phyloP scores from a whole-genome alignment of 2,329 filamentous ascomycete genomes.

The Monosporascus sp. region DNA sequence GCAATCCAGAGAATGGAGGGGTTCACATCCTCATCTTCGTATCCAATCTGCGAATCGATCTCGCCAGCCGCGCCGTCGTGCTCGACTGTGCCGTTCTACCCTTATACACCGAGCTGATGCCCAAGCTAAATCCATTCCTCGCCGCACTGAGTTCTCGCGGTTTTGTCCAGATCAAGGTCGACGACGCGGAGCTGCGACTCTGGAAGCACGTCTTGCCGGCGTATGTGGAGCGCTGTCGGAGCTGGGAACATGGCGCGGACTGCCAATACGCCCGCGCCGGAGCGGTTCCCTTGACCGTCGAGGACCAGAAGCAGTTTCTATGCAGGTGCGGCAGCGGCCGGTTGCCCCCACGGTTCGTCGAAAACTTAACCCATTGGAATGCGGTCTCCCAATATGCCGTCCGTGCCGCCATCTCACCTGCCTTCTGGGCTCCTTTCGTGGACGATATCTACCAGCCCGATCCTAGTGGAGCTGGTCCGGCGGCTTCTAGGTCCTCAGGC shows the following conservation, averaged over 20 bases:
- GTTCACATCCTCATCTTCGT: constrained; percentile 29
- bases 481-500: neutral
- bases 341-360: constrained; percentile 33
- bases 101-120: constrained; percentile 30
- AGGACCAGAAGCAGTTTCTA: constrained; percentile 30
- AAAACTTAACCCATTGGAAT: constrained; percentile 35
- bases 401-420: constrained; percentile 52
- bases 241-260: constrained; percentile 33
- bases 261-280: constrained; percentile 37
- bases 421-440: constrained; percentile 35
- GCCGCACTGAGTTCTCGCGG: constrained; percentile 29
- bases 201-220: constrained; percentile 42
- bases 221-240: constrained; percentile 41
- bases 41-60: constrained; percentile 39
- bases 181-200: constrained; percentile 50
- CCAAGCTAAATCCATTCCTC: constrained; percentile 31
- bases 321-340: constrained; percentile 41
- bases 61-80: constrained; percentile 33
- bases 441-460: constrained; percentile 1
- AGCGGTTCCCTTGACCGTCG: constrained; percentile 32
- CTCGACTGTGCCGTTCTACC: constrained; percentile 43
- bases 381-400: constrained; percentile 39
- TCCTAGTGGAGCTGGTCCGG: neutral
- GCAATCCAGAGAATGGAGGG: constrained; percentile 24
- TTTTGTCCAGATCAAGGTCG: constrained; percentile 29